Base-by-base conservation (phyloP, 768 basidiomycete genomes). In the Pisolithus orientalis region DNA sequence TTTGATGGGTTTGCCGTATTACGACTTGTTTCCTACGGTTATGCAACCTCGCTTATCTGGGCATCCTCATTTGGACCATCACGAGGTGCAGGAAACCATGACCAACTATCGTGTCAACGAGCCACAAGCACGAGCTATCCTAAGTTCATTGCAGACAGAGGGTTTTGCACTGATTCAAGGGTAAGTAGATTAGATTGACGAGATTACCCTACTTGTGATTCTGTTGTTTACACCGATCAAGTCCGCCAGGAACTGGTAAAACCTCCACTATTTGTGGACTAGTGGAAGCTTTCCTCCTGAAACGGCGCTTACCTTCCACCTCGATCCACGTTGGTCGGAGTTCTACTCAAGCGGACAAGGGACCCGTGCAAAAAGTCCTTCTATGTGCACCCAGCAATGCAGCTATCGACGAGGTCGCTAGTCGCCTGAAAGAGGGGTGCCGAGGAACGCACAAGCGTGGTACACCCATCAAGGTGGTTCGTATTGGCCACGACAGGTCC, bases 351-450 rank as follows among this genome's bases (percentile, higher is more conserved):
- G 64, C 65, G 29, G 77, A 78, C 56, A 76, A 67, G 59, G 67
- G 44, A 59, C 70, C 78, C 1, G 72, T 77, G 13, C 83, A 87
- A 54, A 88, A 87, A 64, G 75, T 98, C 40, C 78, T 99, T 16
- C 75, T 99, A 37, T 99, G 96, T 62, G 96, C 96, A 0, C 96
- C 96, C 2, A 94, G 91, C 70, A 99, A 99, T 68, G 96, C 96
- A 16, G 96, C 96, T 25, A 94, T 99, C 39, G 94, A 99, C 62
- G 96, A 99, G 72, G 85, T 99, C 16, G 90, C 91, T 6, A 79
- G 82, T 60, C 86, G 96, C 39, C 71, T 99, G 45, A 90, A 87
- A 64, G 84, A 88, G 48, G 84, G 87, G n/a, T 80, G 84, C 44
- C 76, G 82, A 50, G 76, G 79, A 27, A 67, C 80, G 24, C 73